Conservation (phyloP, 306 rosid genomes). For the Fragaria iinumae region DNA sequence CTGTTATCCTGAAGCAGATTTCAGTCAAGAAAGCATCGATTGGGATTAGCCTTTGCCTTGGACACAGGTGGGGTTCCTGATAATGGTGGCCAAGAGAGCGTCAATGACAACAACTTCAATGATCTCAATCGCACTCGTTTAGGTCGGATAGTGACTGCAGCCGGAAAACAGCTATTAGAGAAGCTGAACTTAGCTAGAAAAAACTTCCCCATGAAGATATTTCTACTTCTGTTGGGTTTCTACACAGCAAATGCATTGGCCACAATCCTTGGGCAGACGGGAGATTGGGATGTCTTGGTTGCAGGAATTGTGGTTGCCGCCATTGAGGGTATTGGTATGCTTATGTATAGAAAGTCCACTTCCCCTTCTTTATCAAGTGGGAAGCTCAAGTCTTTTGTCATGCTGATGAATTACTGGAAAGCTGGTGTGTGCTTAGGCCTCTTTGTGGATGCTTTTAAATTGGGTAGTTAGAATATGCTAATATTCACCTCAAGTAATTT, state of each 20-base stretch:
- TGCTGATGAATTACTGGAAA: slow-evolving; percentile 86
- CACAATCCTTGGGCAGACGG: slow-evolving; percentile 96
- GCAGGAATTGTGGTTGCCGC: slow-evolving; percentile 96
- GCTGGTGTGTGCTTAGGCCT: slow-evolving; percentile 98
- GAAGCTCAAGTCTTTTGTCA: slow-evolving; percentile 71
- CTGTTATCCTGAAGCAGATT: slow-evolving; percentile 48
- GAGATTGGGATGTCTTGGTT: slow-evolving; percentile 97
- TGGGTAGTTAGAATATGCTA: slow-evolving; percentile 61
- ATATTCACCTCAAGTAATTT: slow-evolving; percentile 5
- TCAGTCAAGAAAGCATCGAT: slow-evolving; percentile 42
- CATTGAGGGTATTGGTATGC: slow-evolving; percentile 93
- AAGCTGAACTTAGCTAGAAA: slow-evolving; percentile 82
- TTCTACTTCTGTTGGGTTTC: slow-evolving; percentile 93
- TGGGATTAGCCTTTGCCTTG: slow-evolving; percentile 73
- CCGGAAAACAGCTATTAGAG: slow-evolving; percentile 74
- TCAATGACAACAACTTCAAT: slow-evolving; percentile 43
- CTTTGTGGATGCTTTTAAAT: slow-evolving; percentile 93
- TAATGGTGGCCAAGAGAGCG: slow-evolving; percentile 59
- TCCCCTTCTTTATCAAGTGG: slow-evolving; percentile 43
- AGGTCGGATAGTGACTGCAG: slow-evolving; percentile 84
- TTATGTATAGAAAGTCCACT: slow-evolving; percentile 65
- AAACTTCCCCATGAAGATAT: slow-evolving; percentile 82
- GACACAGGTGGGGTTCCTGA: slow-evolving; percentile 75
- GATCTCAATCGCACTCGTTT: slow-evolving; percentile 77
- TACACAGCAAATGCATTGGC: slow-evolving; percentile 96